Evolutionary conservation across 1,284 basidiomycete genomes (phyloP).

Genomic region (Lignosus rhinocerotis): DNA sequence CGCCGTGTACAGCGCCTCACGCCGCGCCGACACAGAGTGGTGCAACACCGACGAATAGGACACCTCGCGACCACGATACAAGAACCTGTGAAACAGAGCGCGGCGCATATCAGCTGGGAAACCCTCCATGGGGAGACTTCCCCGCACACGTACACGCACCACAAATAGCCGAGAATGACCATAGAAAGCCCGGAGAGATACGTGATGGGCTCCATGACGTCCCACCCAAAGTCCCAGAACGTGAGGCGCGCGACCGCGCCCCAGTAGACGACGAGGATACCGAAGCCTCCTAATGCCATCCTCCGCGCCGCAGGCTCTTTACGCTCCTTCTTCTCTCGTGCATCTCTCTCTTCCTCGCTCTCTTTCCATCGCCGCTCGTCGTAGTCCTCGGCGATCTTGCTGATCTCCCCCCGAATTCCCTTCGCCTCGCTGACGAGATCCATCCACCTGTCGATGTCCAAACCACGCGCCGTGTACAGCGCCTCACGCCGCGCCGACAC

Average conservation of each 20-base stretch:
- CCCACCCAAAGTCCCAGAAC: constrained; percentile 67
- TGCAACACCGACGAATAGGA: constrained; percentile 64
- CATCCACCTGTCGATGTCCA: constrained; percentile 63
- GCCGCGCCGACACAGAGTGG: constrained; percentile 56
- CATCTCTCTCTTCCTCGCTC: constrained; percentile 31
- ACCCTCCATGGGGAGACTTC: background rate
- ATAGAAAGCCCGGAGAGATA: constrained; percentile 62
- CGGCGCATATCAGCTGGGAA: background rate
- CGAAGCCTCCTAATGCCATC: constrained; percentile 60
- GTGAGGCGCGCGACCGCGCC: constrained; percentile 60
- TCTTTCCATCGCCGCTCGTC: constrained; percentile 40
- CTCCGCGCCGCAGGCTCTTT: constrained; percentile 39
- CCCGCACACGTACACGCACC: constrained; percentile 35
- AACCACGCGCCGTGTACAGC: constrained; percentile 57
- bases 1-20: constrained; percentile 55
- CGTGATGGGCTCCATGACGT: constrained; percentile 71
- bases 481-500: constrained; percentile 57
- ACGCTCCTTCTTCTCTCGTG: constrained; percentile 11
- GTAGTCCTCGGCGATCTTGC: constrained; percentile 63
- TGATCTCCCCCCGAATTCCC: constrained; percentile 52
- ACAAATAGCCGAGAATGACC: constrained; percentile 60
- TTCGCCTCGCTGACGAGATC: constrained; percentile 57
- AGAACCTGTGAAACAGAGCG: constrained; percentile 40
- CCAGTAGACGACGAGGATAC: constrained; percentile 63
- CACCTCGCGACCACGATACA: constrained; percentile 69